These are phyloP conservation scores for Leucogyrophana mollusca DNA, from an alignment of 768 basidiomycete species.

Conservation along the genomic window DNA sequence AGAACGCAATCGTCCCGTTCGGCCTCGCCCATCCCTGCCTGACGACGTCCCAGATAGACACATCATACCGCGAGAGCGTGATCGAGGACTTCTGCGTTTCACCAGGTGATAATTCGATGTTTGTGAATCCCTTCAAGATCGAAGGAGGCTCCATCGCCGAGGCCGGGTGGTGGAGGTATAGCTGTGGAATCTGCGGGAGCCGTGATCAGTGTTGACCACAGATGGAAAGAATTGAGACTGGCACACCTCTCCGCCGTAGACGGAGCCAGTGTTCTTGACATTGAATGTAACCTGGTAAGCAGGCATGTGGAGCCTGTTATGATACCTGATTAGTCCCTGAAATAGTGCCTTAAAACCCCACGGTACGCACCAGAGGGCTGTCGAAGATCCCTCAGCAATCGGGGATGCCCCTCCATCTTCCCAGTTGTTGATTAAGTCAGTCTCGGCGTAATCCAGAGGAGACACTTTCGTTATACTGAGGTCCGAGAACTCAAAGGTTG, in stretches of 20 bases:
- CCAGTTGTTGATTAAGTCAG: slow-evolving; percentile 37
- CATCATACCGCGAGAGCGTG: slow-evolving; percentile 37
- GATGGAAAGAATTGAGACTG: neutral
- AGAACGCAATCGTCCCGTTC: slow-evolving; percentile 49
- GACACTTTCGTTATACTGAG: slow-evolving; percentile 40
- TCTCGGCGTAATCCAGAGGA: slow-evolving; percentile 30
- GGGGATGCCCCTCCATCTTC: slow-evolving; percentile 50
- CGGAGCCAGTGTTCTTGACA: slow-evolving; percentile 45
- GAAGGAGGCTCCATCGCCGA: slow-evolving; percentile 47
- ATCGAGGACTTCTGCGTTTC: slow-evolving; percentile 36
- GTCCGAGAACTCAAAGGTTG: slow-evolving; percentile 45
- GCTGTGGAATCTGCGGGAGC: slow-evolving; percentile 39
- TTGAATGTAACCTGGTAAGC: slow-evolving; percentile 45
- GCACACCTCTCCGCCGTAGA: slow-evolving; percentile 43
- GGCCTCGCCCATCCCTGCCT: slow-evolving; percentile 52
- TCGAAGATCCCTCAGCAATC: slow-evolving; percentile 49
- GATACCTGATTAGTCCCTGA: slow-evolving; percentile 9
- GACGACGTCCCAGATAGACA: slow-evolving; percentile 50
- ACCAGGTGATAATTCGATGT: slow-evolving; percentile 39
- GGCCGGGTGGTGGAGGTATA: slow-evolving; percentile 38
- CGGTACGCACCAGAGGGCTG: slow-evolving; percentile 45
- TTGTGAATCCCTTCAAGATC: slow-evolving; percentile 52
- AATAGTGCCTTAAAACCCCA: too few species aligned
- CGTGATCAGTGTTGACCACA: too few species aligned
- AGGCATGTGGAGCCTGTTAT: slow-evolving; percentile 52